phyloP scores from a whole-genome alignment of 176 grass and related monocot species.

The Oryza officinalis region DNA sequence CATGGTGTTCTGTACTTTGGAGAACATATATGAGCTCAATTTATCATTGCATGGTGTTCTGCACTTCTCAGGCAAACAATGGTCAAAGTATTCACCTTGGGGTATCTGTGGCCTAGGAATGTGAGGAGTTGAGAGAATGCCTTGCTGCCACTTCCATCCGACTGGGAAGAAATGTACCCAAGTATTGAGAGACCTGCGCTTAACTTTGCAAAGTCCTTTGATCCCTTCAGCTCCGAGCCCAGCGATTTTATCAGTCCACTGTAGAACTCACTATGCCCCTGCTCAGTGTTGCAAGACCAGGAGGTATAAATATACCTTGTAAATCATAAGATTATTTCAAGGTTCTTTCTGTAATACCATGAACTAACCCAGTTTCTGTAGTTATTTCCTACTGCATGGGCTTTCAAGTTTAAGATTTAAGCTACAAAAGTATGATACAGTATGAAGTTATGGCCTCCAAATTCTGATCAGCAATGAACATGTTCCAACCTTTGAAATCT shows the following conservation, averaged over 20 bases:
- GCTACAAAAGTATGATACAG: not conserved
- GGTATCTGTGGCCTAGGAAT: slow-evolving; percentile 88
- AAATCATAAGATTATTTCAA: slow-evolving; percentile 13
- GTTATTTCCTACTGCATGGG: slow-evolving; percentile 26
- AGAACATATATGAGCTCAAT: slow-evolving; percentile 16
- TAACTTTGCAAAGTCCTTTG: slow-evolving; percentile 90
- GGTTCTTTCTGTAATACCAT: slow-evolving; percentile 10
- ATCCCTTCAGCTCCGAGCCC: slow-evolving; percentile 66
- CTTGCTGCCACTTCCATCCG: slow-evolving; percentile 45
- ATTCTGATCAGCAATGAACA: not conserved
- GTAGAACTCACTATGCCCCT: slow-evolving; percentile 68
- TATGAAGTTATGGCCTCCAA: not conserved
- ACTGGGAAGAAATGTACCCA: slow-evolving; percentile 78
- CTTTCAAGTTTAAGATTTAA: not conserved
- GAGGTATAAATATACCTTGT: slow-evolving; percentile 26
- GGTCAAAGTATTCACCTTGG: slow-evolving; percentile 61
- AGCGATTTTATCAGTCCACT: slow-evolving; percentile 61
- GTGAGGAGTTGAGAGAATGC: slow-evolving; percentile 79
- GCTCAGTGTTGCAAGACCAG: slow-evolving; percentile 23
- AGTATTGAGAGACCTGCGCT: slow-evolving; percentile 78
- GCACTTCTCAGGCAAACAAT: slow-evolving; percentile 9
- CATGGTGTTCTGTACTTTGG: not conserved
- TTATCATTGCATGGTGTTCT: not conserved
- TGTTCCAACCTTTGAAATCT: not conserved
- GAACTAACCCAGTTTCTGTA: not conserved